These are phyloP conservation scores for Schizosaccharomyces lindneri DNA, from an alignment of 805 yeast species.

Conservation along the genomic window DNA sequence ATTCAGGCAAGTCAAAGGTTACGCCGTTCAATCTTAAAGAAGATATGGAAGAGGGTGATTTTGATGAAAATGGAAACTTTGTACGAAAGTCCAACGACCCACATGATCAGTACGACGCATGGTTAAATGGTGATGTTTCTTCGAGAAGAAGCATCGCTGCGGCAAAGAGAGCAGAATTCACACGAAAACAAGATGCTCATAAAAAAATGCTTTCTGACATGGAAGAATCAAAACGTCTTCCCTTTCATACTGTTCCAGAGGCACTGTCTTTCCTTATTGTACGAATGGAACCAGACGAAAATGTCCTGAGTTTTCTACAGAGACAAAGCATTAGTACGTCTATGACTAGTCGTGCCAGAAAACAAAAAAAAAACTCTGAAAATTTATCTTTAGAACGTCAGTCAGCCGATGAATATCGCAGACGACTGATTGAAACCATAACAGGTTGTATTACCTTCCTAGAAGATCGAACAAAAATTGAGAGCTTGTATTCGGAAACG, in stretches of 20 bases:
- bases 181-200: conserved; percentile 4
- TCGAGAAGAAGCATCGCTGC: conserved; percentile 18
- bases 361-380: neutral
- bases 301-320: conserved; percentile 30
- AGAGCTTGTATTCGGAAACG: neutral
- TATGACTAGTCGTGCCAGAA: neutral
- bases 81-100: conserved; percentile 18
- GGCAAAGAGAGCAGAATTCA: conserved; percentile 13
- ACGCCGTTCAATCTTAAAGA: conserved; percentile 38
- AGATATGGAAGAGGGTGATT: conserved; percentile 33
- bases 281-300: conserved; percentile 31
- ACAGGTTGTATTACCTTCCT: neutral
- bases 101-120: conserved; percentile 16
- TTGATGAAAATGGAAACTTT: conserved; percentile 38
- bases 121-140: conserved; percentile 17
- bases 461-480: neutral
- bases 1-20: conserved; percentile 18
- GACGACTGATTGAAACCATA: neutral
- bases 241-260: conserved; percentile 8
- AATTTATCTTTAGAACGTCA: neutral
- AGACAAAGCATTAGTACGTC: conserved; percentile 5
- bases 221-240: conserved; percentile 1
- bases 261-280: conserved; percentile 17
- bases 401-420: neutral
- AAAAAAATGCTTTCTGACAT: neutral